phyloP scores from a whole-genome alignment of 495 filamentous ascomycete genomes.

The Penicillium riverlandense region DNA sequence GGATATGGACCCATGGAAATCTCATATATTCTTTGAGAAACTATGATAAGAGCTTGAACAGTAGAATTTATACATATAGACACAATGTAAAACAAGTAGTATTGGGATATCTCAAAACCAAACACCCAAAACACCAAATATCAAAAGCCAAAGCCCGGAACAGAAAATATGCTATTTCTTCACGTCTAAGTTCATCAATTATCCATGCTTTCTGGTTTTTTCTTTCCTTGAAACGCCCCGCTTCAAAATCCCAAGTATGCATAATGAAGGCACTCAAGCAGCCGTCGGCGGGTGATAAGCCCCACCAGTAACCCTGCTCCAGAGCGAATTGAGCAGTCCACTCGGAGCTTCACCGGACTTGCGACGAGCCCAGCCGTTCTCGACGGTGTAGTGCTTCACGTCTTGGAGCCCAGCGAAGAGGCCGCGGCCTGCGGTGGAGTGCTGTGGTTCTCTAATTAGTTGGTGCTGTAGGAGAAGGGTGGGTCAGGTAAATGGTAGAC shows the following conservation, averaged over 20 bases:
- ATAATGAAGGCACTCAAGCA: neutral
- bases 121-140: no score
- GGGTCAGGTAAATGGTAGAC: conserved; percentile 1
- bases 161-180: no score
- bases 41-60: neutral
- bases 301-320: conserved; percentile 10
- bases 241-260: no score
- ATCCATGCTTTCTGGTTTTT: no score
- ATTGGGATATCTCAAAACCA: no score
- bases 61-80: neutral
- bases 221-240: no score
- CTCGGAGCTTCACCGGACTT: conserved; percentile 7
- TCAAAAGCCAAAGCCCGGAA: no score
- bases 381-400: conserved; percentile 37
- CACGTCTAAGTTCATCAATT: no score
- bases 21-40: no score
- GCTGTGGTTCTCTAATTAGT: conserved; percentile 10
- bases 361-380: conserved; percentile 30
- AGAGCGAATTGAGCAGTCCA: conserved; percentile 11
- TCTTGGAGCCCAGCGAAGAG: conserved; percentile 42
- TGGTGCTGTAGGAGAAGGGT: neutral
- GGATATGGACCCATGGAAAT: no score
- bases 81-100: no score
- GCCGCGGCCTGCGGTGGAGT: conserved; percentile 30
- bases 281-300: conserved; percentile 3